Evolutionary conservation across 805 yeast species (phyloP).

Genomic region (Torulaspora quercuum): DNA sequence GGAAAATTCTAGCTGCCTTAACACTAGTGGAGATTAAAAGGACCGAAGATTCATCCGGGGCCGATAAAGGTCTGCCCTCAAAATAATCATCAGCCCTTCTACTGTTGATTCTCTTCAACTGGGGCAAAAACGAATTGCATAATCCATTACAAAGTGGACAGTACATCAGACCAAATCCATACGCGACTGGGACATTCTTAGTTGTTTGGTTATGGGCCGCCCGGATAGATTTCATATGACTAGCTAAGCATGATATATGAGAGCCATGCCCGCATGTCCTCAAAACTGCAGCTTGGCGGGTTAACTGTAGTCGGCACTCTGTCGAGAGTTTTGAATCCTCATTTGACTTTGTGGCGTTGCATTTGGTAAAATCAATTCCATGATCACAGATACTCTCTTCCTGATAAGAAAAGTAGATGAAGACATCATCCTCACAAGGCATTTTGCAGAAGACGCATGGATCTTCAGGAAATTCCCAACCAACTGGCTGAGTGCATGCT

Average conservation of each 20-base stretch:
- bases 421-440: slow-evolving; percentile 28
- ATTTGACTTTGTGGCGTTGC: slow-evolving; percentile 31
- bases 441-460: slow-evolving; percentile 35
- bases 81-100: slow-evolving; percentile 12
- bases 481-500: slow-evolving; percentile 2
- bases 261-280: slow-evolving; percentile 90
- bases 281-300: slow-evolving; percentile 19
- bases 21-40: slow-evolving; percentile 16
- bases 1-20: slow-evolving; percentile 24
- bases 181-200: slow-evolving; percentile 74
- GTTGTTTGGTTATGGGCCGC: slow-evolving; percentile 68
- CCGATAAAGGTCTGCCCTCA: slow-evolving; percentile 2
- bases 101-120: slow-evolving; percentile 27
- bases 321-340: slow-evolving; percentile 3
- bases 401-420: slow-evolving; percentile 33
- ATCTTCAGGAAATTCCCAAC: slow-evolving; percentile 28
- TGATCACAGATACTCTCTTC: slow-evolving; percentile 31
- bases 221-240: slow-evolving; percentile 55
- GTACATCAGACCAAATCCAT: slow-evolving; percentile 65
- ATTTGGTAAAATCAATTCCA: slow-evolving; percentile 16
- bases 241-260: slow-evolving; percentile 74
- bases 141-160: slow-evolving; percentile 92
- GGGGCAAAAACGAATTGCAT: slow-evolving; percentile 79
- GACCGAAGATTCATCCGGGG: not conserved
- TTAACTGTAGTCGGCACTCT: slow-evolving; percentile 41